Base-by-base conservation (phyloP, 2,329 filamentous ascomycete genomes). In the Colletotrichum sp. region DNA sequence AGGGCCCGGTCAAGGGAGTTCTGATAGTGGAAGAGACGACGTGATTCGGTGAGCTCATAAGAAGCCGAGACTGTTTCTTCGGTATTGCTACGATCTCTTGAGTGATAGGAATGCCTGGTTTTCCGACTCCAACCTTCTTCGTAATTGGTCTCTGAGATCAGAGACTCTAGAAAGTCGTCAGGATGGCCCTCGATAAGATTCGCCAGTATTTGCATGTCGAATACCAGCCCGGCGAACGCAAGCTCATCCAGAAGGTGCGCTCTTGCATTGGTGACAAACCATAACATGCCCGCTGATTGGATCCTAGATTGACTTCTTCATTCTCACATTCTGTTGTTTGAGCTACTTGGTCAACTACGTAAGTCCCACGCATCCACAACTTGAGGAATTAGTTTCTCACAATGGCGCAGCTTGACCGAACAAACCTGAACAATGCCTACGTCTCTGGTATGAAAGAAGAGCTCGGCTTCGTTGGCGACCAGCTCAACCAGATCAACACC, bases 281-380 rank as follows among this genome's bases (percentile, higher is more conserved):
- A 3, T n/a, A 3, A 28, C 18, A 38, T 28, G 15, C 21, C 12
- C 7, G 61, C 34, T 26, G n/a, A 64, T 43, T 24, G 24, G 13
- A n/a, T 30, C 5, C 4, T 16, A 69, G 67, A 61, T 69, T 64
- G 91, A 93, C 80, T 92, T 92, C 79, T 93, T 92, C 83, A 92
- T 93, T 78, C 82, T 93, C 60, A 91, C 89, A 0, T 93, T 93
- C 79, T 93, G 91, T 82, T 93, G 91, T 79, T 80, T 93, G 66
- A 88, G 86, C 78, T 91, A 90, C 79, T 88, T 91, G 71, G 84
- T 88, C 78, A 90, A 90, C 79, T 90, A 90, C 77, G 88, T 89
- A 79, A 43, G 87, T 74, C 16, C 0, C 34, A 55, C 13, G 2
- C 67, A n/a, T 18, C 43, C n/a, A 2, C n/a, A 55, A 3, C 26